phyloP scores from a whole-genome alignment of 2,329 filamentous ascomycete species.

The Waltergamsia citrina region DNA sequence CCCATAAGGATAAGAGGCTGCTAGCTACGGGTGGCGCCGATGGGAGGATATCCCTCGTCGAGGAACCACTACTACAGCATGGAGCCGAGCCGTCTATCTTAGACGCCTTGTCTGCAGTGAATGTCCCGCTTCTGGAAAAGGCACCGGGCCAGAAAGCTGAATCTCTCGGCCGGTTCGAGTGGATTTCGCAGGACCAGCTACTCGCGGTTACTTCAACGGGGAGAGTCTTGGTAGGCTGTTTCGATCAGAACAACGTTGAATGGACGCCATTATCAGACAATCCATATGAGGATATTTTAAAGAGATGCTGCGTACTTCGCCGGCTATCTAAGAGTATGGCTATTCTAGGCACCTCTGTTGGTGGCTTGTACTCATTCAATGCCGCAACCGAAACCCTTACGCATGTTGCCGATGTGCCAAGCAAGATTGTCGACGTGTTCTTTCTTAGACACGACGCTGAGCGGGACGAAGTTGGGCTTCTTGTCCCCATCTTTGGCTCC shows the following conservation, averaged over 20 bases:
- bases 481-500: constrained; percentile 4
- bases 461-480: background rate
- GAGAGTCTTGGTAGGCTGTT: constrained; percentile 38
- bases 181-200: constrained; percentile 42
- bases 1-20: constrained; percentile 19
- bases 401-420: constrained; percentile 26
- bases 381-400: constrained; percentile 13
- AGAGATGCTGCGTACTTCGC: constrained; percentile 37
- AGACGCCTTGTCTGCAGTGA: no score
- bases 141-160: constrained; percentile 18
- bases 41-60: constrained; percentile 50
- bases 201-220: constrained; percentile 53
- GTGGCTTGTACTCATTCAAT: constrained; percentile 35
- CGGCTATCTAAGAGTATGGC: constrained; percentile 26
- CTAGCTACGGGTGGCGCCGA: constrained; percentile 84
- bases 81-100: no score
- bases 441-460: constrained; percentile 16
- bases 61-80: constrained; percentile 8
- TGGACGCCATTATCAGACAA: constrained; percentile 33
- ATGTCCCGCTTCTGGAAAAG: constrained; percentile 1
- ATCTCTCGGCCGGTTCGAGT: constrained; percentile 53
- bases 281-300: constrained; percentile 25
- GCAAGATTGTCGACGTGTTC: constrained; percentile 43
- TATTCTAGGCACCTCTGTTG: constrained; percentile 38
- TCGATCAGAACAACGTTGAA: constrained; percentile 14